Evolutionary conservation across 495 filamentous ascomycete species (phyloP), one percentile per base, ranked within the genome.

Genomic region (Tetracladium setigerum): DNA sequence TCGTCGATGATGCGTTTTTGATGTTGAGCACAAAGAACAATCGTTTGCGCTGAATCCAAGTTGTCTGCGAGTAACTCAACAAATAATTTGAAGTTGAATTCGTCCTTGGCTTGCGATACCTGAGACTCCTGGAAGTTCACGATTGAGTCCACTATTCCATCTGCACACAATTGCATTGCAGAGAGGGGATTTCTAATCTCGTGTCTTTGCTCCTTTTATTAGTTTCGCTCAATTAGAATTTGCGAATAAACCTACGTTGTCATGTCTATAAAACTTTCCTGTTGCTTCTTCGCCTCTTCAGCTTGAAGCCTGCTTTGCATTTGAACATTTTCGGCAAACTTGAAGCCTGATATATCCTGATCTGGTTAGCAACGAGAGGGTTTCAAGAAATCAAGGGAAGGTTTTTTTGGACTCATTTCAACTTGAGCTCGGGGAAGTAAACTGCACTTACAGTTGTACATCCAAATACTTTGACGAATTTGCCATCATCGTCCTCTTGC

Each of bases 201-300:
- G 22, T 7, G 3, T 27, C 22, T 27, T 3, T 27, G 81, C 54
- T 89, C 84, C 22, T 27, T 27, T 7, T 27, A 27, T 27, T 7
- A 27, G 22, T 7, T 27, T 7, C 3, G 22, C 3, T 3, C 22
- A 27, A 3, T 27, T 27, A 7, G 22, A 7, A 7, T 3, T 27
- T 13, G 15, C 13, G 9, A 7, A 12, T 12, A 9, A 24, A 49
- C 52, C 49, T 40, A 51, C 52, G 47, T 50, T 19, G 85, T 90
- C 57, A 89, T 91, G 62, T 92, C 87, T 58, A 94, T 91, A 62
- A 91, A 94, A 43, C 86, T 87, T 59, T 92, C 83, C 54, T 86
- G 82, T 52, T 85, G 80, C 15, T 76, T 67, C 59, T 87, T 88
- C 38, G 77, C 71, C 47, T 81, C 79, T 41, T 83, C 72, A 5